Evolutionary conservation across 495 filamentous ascomycete genomes (phyloP).

Genomic region (Parachaetomium inaequale): DNA sequence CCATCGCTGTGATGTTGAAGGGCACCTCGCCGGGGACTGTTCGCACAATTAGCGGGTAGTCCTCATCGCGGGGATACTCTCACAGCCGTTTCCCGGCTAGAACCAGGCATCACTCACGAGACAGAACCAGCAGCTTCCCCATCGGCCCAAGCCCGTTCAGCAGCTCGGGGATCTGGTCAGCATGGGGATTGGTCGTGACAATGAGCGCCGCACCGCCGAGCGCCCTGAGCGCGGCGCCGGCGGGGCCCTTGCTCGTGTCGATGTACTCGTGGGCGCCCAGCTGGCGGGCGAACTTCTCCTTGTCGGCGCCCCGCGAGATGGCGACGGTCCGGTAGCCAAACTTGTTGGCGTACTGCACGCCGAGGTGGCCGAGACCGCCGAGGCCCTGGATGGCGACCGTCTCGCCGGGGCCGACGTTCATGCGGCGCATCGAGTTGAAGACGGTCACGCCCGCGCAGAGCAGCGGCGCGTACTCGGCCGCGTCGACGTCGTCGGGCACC

Average conservation of each 20-base stretch:
- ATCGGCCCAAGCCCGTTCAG: constrained; percentile 51
- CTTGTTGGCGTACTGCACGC: constrained; percentile 60
- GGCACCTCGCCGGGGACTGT: constrained; percentile 16
- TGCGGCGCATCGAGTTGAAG: constrained; percentile 66
- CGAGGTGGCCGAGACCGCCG: constrained; percentile 65
- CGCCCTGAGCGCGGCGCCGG: constrained; percentile 47
- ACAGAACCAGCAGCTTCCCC: constrained; percentile 51
- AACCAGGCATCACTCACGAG: constrained; percentile 1
- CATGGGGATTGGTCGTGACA: constrained; percentile 60
- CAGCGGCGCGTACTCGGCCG: constrained; percentile 60
- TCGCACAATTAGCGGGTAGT: not conserved
- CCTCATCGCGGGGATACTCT: too few relatives aligned
- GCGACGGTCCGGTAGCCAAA: constrained; percentile 66
- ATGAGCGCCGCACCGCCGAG: constrained; percentile 62
- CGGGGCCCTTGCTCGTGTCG: constrained; percentile 54
- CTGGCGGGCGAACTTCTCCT: constrained; percentile 56
- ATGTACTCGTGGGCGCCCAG: constrained; percentile 68
- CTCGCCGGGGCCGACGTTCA: constrained; percentile 54
- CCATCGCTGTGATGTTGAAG: constrained; percentile 8
- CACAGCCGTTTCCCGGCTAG: too few relatives aligned
- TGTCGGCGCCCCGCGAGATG: constrained; percentile 53
- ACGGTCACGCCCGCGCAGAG: constrained; percentile 71
- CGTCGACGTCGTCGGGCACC: constrained; percentile 56
- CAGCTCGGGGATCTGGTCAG: constrained; percentile 51
- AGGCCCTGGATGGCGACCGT: constrained; percentile 63